Evolutionary conservation across 2,329 filamentous ascomycete genomes (phyloP).

Genomic region (Fusarium gaditjirri): DNA sequence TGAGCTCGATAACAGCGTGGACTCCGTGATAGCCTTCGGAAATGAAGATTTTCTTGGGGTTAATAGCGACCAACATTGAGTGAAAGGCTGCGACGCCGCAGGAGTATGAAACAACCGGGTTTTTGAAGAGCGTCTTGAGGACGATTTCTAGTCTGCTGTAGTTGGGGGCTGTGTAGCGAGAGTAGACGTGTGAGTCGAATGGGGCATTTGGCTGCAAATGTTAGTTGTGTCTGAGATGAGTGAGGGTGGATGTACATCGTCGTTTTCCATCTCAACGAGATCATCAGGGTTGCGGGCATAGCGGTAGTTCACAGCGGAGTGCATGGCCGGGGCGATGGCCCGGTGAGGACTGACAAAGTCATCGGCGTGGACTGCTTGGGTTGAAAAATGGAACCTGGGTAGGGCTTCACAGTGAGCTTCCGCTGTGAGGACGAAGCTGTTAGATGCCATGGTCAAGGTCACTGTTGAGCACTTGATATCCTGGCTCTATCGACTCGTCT

Average conservation of each 20-base stretch:
- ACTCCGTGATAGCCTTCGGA: constrained; percentile 91
- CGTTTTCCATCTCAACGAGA: not conserved
- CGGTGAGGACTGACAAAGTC: not conserved
- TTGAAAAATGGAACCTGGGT: not conserved
- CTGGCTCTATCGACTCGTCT: no score
- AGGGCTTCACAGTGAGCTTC: not conserved
- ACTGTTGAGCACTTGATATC: not conserved
- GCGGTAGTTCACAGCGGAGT: not conserved
- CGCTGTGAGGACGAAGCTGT: not conserved
- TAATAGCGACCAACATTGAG: constrained; percentile 81
- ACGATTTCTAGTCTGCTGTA: constrained; percentile 85
- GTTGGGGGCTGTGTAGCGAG: constrained; percentile 80
- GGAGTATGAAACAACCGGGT: constrained; percentile 77
- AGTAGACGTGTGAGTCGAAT: constrained; percentile 80
- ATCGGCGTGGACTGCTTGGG: not conserved
- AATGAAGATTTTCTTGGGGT: constrained; percentile 84
- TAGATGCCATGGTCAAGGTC: not conserved
- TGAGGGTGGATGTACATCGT: not conserved
- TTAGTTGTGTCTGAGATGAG: not conserved
- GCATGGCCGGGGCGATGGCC: not conserved
- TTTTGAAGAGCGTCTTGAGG: constrained; percentile 78
- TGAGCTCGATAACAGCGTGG: constrained; percentile 81
- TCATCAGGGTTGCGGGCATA: not conserved
- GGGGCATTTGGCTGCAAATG: constrained; percentile 58
- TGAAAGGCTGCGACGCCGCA: constrained; percentile 90